phyloP scores from a whole-genome alignment of 352 stramenopile genomes.

The Globisporangium viniferum region DNA sequence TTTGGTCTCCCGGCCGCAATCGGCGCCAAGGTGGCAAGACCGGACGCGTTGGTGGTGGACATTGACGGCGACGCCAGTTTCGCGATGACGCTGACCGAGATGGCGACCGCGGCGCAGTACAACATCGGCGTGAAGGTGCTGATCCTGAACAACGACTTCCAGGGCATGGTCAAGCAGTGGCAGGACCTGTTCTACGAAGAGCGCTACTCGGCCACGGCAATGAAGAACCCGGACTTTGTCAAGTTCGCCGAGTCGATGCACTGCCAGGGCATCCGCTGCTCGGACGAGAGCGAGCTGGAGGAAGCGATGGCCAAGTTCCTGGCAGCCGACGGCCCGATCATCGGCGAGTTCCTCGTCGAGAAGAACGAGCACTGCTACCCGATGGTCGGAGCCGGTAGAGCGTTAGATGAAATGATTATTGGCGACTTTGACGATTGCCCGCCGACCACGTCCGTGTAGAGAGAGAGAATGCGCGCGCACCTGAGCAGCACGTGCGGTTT shows the following conservation, averaged over 20 bases:
- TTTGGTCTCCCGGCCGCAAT: conserved; percentile 93
- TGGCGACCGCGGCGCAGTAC: conserved; percentile 93
- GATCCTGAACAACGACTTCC: conserved; percentile 95
- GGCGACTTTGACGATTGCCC: conserved; percentile 93
- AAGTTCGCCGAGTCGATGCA: conserved; percentile 93
- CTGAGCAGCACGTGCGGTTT: background rate
- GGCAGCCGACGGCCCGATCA: conserved; percentile 90
- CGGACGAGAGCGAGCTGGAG: conserved; percentile 85
- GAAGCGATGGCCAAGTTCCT: conserved; percentile 93
- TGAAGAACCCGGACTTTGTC: conserved; percentile 94
- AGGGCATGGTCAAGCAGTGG: conserved; percentile 98
- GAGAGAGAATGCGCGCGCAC: background rate
- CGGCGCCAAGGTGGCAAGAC: conserved; percentile 92
- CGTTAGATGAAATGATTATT: conserved; percentile 95
- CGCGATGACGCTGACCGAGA: conserved; percentile 96
- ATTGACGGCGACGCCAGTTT: conserved; percentile 96
- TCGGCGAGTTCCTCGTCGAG: conserved; percentile 93
- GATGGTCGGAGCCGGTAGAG: conserved; percentile 91
- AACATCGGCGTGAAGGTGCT: conserved; percentile 95
- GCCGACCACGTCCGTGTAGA: conserved; percentile 89
- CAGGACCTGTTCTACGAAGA: conserved; percentile 96
- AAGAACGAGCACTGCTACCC: conserved; percentile 95
- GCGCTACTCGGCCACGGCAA: conserved; percentile 87
- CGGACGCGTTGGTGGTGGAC: conserved; percentile 82
- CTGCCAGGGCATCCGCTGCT: conserved; percentile 90